A percentile compares a stretch with the other conserved stretches of the same genome.
Conservation (phyloP, 805 yeast species). For the Zygosaccharomyces gambellarensis region DNA sequence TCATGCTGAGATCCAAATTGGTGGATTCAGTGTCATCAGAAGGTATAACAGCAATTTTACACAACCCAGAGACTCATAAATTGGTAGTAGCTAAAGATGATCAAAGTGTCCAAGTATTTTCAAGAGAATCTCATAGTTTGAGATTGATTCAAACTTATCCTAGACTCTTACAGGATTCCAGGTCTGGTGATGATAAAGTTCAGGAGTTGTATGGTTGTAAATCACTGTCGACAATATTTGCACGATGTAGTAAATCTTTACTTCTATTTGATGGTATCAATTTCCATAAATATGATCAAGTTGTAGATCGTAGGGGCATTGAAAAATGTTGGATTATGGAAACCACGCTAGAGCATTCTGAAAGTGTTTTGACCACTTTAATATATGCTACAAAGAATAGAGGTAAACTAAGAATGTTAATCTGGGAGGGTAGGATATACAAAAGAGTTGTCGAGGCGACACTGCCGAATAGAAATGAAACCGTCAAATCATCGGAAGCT, state of each 20-base stretch:
- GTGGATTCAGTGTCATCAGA: conserved; percentile 18
- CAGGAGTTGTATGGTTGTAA: conserved; percentile 23
- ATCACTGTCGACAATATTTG: conserved; percentile 28
- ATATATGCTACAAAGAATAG: conserved; percentile 17
- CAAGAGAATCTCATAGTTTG: conserved; percentile 18
- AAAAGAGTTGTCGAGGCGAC: conserved; percentile 23
- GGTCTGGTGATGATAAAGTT: conserved; percentile 18
- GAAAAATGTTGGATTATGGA: conserved; percentile 25
- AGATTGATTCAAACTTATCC: conserved; percentile 30
- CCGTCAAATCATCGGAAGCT: conserved; percentile 18
- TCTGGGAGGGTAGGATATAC: conserved; percentile 30
- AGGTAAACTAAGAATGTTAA: conserved; percentile 23
- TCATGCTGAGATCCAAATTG: conserved; percentile 25
- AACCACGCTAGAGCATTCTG: conserved; percentile 3
- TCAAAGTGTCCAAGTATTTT: conserved; percentile 31
- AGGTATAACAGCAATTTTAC: conserved; percentile 25
- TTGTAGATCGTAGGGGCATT: conserved; percentile 32
- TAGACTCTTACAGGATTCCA: conserved; percentile 21
- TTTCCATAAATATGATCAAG: conserved; percentile 31
- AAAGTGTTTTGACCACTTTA: conserved; percentile 17
- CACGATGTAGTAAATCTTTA: conserved; percentile 24
- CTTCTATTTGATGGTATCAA: conserved; percentile 29
- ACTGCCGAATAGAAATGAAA: conserved; percentile 19
- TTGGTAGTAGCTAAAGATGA: conserved; percentile 25
- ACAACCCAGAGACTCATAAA: conserved; percentile 25